phyloP scores from a whole-genome alignment of 148 eudicot species.

The Vaccinium darrowii region DNA sequence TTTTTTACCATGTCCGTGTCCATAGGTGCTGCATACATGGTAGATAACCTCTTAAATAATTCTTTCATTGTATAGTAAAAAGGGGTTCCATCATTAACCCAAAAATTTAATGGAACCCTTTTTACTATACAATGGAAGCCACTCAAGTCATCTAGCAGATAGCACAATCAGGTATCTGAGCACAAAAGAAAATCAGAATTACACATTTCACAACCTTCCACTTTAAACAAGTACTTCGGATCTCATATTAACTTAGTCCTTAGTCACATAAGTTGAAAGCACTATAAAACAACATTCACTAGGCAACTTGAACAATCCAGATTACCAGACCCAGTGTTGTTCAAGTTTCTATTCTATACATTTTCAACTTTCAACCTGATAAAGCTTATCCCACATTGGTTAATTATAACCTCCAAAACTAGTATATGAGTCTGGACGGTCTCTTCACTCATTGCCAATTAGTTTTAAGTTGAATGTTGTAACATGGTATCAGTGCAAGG shows the following conservation, averaged over 20 bases:
- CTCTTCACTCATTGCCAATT: too few species aligned
- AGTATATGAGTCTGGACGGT: too few species aligned
- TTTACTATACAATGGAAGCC: not conserved
- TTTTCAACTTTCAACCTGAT: not conserved
- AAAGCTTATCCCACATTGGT: too few species aligned
- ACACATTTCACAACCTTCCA: not conserved
- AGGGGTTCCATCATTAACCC: not conserved
- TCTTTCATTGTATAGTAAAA: not conserved
- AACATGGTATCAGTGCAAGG: too few species aligned
- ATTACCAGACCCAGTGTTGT: not conserved
- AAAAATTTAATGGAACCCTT: too few species aligned
- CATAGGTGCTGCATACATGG: not conserved
- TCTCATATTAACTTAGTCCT: not conserved
- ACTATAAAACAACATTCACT: not conserved
- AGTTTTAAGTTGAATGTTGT: too few species aligned
- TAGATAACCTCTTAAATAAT: not conserved
- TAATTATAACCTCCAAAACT: too few species aligned
- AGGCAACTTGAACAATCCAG: not conserved
- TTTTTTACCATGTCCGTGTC: not conserved
- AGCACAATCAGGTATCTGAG: not conserved
- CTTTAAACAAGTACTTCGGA: not conserved
- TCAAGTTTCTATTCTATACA: not conserved
- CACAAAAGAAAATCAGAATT: not conserved
- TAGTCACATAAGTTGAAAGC: not conserved
- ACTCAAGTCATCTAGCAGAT: not conserved